Evolutionary conservation across 768 basidiomycete genomes (phyloP).

Genomic region (Lactifluus subvellereus): DNA sequence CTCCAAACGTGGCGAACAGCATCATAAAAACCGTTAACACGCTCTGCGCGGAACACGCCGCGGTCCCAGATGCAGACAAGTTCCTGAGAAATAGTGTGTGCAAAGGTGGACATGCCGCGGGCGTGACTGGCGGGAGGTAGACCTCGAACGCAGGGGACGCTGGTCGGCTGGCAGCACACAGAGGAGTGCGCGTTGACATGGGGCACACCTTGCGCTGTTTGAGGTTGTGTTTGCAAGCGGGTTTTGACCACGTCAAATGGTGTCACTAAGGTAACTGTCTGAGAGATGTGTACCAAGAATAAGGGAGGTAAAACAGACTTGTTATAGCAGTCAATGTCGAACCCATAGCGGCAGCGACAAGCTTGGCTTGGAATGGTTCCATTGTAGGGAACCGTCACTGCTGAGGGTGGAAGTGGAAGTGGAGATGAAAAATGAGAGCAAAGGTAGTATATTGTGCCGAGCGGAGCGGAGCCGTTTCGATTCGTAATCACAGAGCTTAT

Average conservation of each 20-base stretch:
- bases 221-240: slow-evolving; percentile 88
- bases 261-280: slow-evolving; percentile 62
- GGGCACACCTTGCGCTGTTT: slow-evolving; percentile 36
- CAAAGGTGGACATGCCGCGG: slow-evolving; percentile 72
- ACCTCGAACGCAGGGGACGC: slow-evolving; percentile 25
- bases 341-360: slow-evolving; percentile 73
- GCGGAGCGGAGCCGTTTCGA: background rate
- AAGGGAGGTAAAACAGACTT: slow-evolving; percentile 42
- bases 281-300: background rate
- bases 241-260: slow-evolving; percentile 99
- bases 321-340: slow-evolving; percentile 78
- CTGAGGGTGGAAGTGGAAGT: background rate
- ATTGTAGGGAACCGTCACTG: slow-evolving; percentile 32
- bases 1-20: slow-evolving; percentile 74
- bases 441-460: no score
- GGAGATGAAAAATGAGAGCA: background rate
- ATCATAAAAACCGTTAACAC: slow-evolving; percentile 81
- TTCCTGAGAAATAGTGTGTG: slow-evolving; percentile 49
- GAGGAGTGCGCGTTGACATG: slow-evolving; percentile 49
- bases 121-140: slow-evolving; percentile 47
- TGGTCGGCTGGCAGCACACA: slow-evolving; percentile 65
- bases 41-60: slow-evolving; percentile 62
- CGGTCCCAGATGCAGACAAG: slow-evolving; percentile 78
- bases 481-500: background rate
- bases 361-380: slow-evolving; percentile 74